These are phyloP conservation scores for Aspergillus hancockii DNA, from an alignment of 495 filamentous ascomycete species.

Conservation along the genomic window DNA sequence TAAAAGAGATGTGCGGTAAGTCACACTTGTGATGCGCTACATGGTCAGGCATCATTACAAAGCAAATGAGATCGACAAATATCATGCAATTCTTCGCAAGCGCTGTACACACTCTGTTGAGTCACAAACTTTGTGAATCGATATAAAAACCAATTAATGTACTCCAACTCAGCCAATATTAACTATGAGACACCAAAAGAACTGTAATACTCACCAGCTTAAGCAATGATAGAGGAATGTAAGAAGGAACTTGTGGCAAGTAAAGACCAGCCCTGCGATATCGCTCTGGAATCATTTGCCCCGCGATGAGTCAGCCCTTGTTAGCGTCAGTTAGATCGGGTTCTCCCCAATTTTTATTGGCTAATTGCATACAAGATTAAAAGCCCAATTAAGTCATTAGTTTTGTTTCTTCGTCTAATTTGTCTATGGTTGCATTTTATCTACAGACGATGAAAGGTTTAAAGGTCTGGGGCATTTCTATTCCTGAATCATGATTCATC, in stretches of 20 bases:
- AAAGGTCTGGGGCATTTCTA: neutral
- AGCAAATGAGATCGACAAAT: no score
- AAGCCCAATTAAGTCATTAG: no score
- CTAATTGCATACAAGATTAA: no score
- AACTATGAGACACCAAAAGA: neutral
- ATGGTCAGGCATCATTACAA: no score
- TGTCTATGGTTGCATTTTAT: no score
- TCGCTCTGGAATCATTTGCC: slow-evolving; percentile 37
- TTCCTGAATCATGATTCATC: slow-evolving; percentile 9
- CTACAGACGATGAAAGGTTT: neutral
- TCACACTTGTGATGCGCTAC: no score
- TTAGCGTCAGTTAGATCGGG: slow-evolving; percentile 9
- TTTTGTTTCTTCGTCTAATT: no score
- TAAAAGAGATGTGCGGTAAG: no score
- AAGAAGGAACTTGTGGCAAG: slow-evolving; percentile 29
- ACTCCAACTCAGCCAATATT: neutral
- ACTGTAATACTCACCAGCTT: slow-evolving; percentile 24
- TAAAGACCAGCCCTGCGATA: slow-evolving; percentile 32
- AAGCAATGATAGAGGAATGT: slow-evolving; percentile 14
- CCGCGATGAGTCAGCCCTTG: slow-evolving; percentile 39
- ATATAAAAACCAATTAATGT: neutral
- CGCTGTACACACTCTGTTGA: neutral
- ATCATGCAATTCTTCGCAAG: no score
- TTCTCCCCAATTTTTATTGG: neutral
- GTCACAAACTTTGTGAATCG: neutral